phyloP scores from a whole-genome alignment of 164 flowering plant species.

The Kingdonia uniflora region DNA sequence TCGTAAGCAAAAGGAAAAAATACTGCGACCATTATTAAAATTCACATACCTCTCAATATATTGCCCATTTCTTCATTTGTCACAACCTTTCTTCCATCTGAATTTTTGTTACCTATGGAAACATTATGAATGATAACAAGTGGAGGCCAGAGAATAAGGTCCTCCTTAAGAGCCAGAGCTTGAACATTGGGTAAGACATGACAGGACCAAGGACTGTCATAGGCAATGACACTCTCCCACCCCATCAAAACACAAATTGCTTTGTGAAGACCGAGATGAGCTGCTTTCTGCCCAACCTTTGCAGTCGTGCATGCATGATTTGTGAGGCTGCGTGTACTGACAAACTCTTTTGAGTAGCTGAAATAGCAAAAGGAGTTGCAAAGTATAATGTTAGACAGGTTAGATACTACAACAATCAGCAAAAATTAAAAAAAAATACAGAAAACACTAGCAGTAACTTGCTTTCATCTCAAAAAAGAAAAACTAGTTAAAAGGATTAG shows the following conservation, averaged over 20 bases:
- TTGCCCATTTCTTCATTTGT: conserved; percentile 31
- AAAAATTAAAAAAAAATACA: too few species aligned
- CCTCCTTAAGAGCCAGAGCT: conserved; percentile 40
- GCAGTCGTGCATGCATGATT: conserved; percentile 35
- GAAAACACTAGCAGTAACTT: too few species aligned
- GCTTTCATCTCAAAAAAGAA: too few species aligned
- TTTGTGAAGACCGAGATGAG: conserved; percentile 67
- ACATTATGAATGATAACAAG: conserved; percentile 49
- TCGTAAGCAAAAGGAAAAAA: background rate
- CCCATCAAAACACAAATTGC: conserved; percentile 71
- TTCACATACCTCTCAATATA: conserved; percentile 41
- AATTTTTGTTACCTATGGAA: conserved; percentile 26
- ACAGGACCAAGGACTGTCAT: conserved; percentile 21
- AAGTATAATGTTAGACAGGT: too few species aligned
- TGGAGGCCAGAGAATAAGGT: conserved; percentile 77
- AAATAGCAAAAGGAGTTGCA: conserved; percentile 3
- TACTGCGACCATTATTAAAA: background rate
- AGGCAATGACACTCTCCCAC: conserved; percentile 32
- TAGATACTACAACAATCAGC: too few species aligned
- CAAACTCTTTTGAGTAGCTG: conserved; percentile 42
- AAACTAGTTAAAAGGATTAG: too few species aligned
- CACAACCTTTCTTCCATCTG: conserved; percentile 23
- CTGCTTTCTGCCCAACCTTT: conserved; percentile 37
- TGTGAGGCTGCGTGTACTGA: conserved; percentile 35
- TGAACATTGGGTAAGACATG: conserved; percentile 30